Evolutionary conservation across 2,329 filamentous ascomycete genomes (phyloP).

Genomic region (Hirsutella minnesotensis): DNA sequence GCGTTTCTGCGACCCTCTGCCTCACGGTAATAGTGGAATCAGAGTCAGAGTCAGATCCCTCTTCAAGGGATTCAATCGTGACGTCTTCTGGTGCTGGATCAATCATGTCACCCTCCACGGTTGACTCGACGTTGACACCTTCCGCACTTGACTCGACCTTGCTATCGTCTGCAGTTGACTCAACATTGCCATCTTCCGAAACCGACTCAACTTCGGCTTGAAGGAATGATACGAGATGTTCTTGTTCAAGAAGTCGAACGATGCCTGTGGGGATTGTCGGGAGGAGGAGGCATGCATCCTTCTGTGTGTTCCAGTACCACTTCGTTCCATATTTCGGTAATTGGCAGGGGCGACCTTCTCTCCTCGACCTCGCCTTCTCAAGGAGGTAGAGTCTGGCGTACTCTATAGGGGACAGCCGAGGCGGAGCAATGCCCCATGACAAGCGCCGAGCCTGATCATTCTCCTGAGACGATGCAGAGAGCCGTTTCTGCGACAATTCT

Average conservation of each 20-base stretch:
- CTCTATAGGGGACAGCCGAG: slow-evolving; percentile 27
- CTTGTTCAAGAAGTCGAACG: slow-evolving; percentile 9
- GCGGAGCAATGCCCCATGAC: slow-evolving; percentile 9
- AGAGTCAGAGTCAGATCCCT: not conserved
- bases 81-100: no score
- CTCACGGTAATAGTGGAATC: not conserved
- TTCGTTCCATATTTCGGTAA: slow-evolving; percentile 16
- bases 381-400: slow-evolving; percentile 23
- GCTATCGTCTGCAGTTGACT: no score
- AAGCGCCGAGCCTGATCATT: not conserved
- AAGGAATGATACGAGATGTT: no score
- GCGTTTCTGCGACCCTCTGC: not conserved
- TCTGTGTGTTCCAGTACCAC: slow-evolving; percentile 23
- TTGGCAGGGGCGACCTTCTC: slow-evolving; percentile 13
- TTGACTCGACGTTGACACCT: no score
- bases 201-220: no score
- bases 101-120: no score
- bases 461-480: not conserved
- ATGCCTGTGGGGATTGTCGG: slow-evolving; percentile 18
- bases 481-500: not conserved
- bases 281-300: slow-evolving; percentile 24
- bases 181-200: no score
- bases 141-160: no score
- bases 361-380: slow-evolving; percentile 17
- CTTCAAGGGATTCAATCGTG: not conserved